Base-by-base conservation (phyloP, 257 asterid species). In the Striga asiatica region DNA sequence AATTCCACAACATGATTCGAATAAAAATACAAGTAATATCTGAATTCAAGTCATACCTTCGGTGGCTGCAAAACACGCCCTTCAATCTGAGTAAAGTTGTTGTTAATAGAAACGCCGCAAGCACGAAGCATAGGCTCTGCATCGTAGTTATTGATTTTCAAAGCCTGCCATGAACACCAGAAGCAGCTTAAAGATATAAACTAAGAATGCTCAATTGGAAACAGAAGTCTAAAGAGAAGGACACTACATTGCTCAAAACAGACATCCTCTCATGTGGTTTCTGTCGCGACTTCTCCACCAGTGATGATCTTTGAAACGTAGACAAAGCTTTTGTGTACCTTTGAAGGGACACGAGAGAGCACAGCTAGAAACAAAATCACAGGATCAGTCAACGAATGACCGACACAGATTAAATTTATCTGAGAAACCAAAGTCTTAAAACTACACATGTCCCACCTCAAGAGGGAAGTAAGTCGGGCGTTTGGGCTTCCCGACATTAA, bases 21-120 rank as follows among this genome's bases (percentile, higher is more conserved):
- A 5, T 2, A 60, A 10, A 61, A 51, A 47, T 9, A 34, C 20
- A 11, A 37, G 37, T 19, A 35, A 18, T 29, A 41, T 25, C 39
- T 12, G 12, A 3, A 37, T n/a, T n/a, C n/a, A 31, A 51, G 41
- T 16, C 65, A 19, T 67, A 82, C 97, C 88, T 74, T 88, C 1
- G 97, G 97, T n/a, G 97, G 56, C 13, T 79, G 85, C 27, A 89
- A 79, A 46, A 85, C 72, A 11, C 97, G 94, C 10, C 95, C 97
- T 39, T 89, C 97, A 48, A 89, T 74, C 79, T 81, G 84, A 27
- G 95, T 85, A 42, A 89, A 85, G 66, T 29, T 73, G 46, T 51
- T 74, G 65, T 41, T 78, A 38, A 89, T 81, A 2, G 89, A 71
- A 67, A 89, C 76, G 0, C 95, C 95, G 58, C 88, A 83, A 17